Evolutionary conservation across 129 eudicot genomes (phyloP).

Genomic region (Tanacetum coccineum): DNA sequence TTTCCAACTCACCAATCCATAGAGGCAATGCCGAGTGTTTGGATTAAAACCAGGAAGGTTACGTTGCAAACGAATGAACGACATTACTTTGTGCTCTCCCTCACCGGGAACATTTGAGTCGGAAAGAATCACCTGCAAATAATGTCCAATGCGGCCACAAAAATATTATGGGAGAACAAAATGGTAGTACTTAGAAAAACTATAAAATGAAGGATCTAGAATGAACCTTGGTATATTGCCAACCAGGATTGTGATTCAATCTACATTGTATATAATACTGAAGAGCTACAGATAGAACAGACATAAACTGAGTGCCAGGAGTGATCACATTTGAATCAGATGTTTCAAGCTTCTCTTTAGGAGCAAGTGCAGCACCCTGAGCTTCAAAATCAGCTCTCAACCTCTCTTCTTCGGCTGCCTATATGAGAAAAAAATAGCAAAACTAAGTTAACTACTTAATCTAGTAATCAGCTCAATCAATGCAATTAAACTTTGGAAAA

Average conservation of each 20-base stretch:
- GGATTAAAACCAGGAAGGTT: slow-evolving; percentile 91
- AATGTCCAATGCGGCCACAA: slow-evolving; percentile 52
- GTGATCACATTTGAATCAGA: slow-evolving; percentile 91
- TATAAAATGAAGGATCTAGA: slow-evolving; percentile 15
- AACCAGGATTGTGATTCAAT: slow-evolving; percentile 79
- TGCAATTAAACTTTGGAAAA: background rate
- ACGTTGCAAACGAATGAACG: slow-evolving; percentile 87
- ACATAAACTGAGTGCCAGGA: slow-evolving; percentile 96
- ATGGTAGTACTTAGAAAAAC: slow-evolving; percentile 3
- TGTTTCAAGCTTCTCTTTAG: slow-evolving; percentile 80
- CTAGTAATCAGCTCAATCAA: slow-evolving; percentile 2
- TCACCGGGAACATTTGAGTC: slow-evolving; percentile 99
- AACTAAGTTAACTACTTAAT: background rate
- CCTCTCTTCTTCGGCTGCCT: slow-evolving; percentile 95
- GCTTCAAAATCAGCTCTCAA: slow-evolving; percentile 69
- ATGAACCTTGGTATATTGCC: slow-evolving; percentile 79
- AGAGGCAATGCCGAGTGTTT: slow-evolving; percentile 87
- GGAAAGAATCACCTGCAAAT: slow-evolving; percentile 94
- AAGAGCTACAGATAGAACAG: slow-evolving; percentile 85
- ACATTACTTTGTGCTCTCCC: slow-evolving; percentile 99
- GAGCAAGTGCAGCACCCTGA: slow-evolving; percentile 56
- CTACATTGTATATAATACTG: slow-evolving; percentile 72
- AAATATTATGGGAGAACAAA: slow-evolving; percentile 41
- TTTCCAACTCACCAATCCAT: slow-evolving; percentile 67
- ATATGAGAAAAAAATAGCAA: slow-evolving; percentile 15